Percentiles rank a stretch among this genome's conserved stretches.
Evolutionary conservation across 2,329 filamentous ascomycete genomes (phyloP).

Genomic region (Alternaria atra): DNA sequence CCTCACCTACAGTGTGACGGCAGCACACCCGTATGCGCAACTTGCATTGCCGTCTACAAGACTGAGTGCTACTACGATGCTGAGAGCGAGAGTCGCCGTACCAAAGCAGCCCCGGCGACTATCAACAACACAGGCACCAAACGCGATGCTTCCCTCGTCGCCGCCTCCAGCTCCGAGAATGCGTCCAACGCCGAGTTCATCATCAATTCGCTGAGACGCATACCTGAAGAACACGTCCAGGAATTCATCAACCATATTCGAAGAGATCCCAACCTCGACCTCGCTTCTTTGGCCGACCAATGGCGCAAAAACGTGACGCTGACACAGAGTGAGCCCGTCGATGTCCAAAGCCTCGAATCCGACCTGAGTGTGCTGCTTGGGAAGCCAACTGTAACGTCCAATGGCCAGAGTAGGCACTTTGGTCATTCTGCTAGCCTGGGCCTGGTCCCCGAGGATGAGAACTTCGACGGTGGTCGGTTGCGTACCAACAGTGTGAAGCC

Average conservation of each 20-base stretch:
- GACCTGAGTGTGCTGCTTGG: slow-evolving; percentile 51
- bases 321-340: slow-evolving; percentile 35
- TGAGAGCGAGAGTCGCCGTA: slow-evolving; percentile 59
- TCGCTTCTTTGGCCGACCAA: slow-evolving; percentile 52
- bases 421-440: slow-evolving; percentile 51
- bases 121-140: slow-evolving; percentile 34
- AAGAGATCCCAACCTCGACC: slow-evolving; percentile 51
- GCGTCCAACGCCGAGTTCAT: slow-evolving; percentile 48
- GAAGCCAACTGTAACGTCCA: slow-evolving; percentile 44
- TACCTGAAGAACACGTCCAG: slow-evolving; percentile 57
- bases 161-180: slow-evolving; percentile 18
- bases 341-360: slow-evolving; percentile 43
- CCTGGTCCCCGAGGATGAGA: slow-evolving; percentile 48
- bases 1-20: slow-evolving; percentile 58
- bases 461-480: slow-evolving; percentile 32
- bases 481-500: slow-evolving; percentile 21
- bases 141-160: slow-evolving; percentile 37
- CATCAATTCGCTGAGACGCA: slow-evolving; percentile 54
- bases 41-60: slow-evolving; percentile 61
- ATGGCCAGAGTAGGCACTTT: slow-evolving; percentile 48
- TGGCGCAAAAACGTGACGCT: slow-evolving; percentile 52
- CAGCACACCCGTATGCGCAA: slow-evolving; percentile 58
- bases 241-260: slow-evolving; percentile 56
- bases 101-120: slow-evolving; percentile 44
- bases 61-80: slow-evolving; percentile 61